Evolutionary conservation across 1,139 yeast species (phyloP).

Genomic region (Zygoascus meyerae): DNA sequence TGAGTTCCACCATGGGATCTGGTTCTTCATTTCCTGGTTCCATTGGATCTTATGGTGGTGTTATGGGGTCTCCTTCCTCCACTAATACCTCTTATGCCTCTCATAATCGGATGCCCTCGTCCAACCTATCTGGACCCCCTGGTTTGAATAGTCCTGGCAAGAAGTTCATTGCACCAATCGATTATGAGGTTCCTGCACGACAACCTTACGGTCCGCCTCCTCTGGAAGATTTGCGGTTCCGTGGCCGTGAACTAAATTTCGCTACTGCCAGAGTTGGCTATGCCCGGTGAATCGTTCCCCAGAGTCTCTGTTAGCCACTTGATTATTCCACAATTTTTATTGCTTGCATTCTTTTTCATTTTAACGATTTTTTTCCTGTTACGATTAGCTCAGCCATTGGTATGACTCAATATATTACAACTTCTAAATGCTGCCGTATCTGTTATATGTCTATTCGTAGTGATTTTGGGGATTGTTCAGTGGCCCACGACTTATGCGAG

Average conservation of each 20-base stretch:
- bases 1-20: slow-evolving; percentile 21
- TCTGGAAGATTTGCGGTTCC: slow-evolving; percentile 25
- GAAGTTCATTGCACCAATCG: slow-evolving; percentile 7
- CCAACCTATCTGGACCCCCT: background rate
- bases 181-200: slow-evolving; percentile 26
- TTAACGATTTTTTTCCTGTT: background rate
- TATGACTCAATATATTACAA: too few relatives aligned
- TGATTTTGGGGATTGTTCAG: too few relatives aligned
- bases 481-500: too few relatives aligned
- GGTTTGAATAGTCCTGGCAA: slow-evolving; percentile 1
- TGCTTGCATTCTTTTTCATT: background rate
- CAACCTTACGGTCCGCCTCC: slow-evolving; percentile 34
- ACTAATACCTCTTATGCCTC: background rate
- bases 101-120: background rate
- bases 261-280: slow-evolving; percentile 11
- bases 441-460: too few relatives aligned
- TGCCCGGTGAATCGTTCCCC: background rate
- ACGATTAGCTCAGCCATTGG: background rate
- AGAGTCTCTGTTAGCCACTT: background rate
- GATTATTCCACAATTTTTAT: background rate
- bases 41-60: slow-evolving; percentile 7
- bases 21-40: slow-evolving; percentile 4
- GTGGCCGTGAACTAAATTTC: slow-evolving; percentile 20
- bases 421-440: too few relatives aligned
- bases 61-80: slow-evolving; percentile 1